phyloP scores from a whole-genome alignment of 345 rosid genomes.

The Raphanus sativus region DNA sequence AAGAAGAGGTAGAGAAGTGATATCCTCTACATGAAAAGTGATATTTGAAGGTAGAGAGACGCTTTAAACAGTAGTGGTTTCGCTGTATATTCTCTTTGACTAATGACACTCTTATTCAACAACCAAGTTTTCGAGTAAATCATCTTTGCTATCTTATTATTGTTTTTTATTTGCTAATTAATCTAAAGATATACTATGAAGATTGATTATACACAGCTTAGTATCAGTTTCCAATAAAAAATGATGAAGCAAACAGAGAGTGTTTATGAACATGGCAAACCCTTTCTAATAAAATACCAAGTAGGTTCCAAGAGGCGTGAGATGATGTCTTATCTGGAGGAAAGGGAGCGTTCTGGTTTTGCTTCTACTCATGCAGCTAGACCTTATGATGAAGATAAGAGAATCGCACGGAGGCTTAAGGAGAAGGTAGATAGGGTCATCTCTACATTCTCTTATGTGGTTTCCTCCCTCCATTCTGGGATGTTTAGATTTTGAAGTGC shows the following conservation, averaged over 20 bases:
- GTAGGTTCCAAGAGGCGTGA: no score
- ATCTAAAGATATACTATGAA: no score
- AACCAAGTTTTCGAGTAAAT: constrained; percentile 20
- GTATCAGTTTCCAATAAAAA: neutral
- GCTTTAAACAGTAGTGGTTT: constrained; percentile 10
- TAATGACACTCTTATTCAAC: constrained; percentile 7
- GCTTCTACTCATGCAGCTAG: no score
- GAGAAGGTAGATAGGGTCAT: no score
- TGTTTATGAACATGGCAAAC: no score
- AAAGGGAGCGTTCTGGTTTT: no score
- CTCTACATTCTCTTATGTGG: constrained; percentile 71
- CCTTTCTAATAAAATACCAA: no score
- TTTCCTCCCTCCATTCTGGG: constrained; percentile 85
- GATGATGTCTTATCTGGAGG: no score
- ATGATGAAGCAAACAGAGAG: no score
- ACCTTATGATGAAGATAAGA: no score
- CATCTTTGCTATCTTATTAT: neutral
- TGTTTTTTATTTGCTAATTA: neutral
- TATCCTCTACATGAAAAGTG: neutral
- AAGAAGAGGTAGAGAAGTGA: constrained; percentile 21
- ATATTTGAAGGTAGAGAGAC: constrained; percentile 2
- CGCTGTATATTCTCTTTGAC: constrained; percentile 28
- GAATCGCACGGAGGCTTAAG: no score
- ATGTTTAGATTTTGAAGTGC: constrained; percentile 43
- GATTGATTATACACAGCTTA: neutral